Conservation (phyloP, 306 rosid genomes). For the Vicia sativa region DNA sequence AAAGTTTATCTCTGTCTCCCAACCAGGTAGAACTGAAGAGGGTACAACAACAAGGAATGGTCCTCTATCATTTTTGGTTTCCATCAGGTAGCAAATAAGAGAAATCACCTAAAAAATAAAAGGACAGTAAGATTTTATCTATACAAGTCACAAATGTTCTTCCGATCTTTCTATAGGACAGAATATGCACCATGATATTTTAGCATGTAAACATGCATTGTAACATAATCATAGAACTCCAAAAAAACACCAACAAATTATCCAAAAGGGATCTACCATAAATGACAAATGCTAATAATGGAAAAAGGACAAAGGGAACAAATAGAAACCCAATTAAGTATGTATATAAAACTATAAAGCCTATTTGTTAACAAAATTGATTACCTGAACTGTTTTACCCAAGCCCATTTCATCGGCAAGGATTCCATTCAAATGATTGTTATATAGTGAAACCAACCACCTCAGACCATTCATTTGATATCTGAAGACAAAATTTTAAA, state of each 20-base stretch:
- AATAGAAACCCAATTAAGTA: constrained; percentile 4
- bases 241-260: constrained; percentile 24
- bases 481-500: constrained; percentile 58
- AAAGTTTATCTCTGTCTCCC: constrained; percentile 92
- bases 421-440: constrained; percentile 97
- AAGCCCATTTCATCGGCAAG: constrained; percentile 99
- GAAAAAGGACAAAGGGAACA: background rate
- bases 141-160: constrained; percentile 27
- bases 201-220: constrained; percentile 15
- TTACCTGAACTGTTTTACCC: constrained; percentile 99
- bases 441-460: constrained; percentile 95
- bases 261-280: background rate
- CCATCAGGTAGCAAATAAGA: constrained; percentile 97
- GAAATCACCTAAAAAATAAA: constrained; percentile 75
- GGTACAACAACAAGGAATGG: constrained; percentile 99
- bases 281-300: constrained; percentile 6
- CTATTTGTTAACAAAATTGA: constrained; percentile 25
- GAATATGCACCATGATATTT: constrained; percentile 18
- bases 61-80: constrained; percentile 93
- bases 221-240: constrained; percentile 22
- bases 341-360: background rate
- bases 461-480: constrained; percentile 99
- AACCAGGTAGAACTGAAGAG: constrained; percentile 97
- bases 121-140: constrained; percentile 28
- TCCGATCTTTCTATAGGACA: constrained; percentile 10